Evolutionary conservation across 2,329 filamentous ascomycete genomes (phyloP).

Genomic region (Sclerotinia sclerotiorum): DNA sequence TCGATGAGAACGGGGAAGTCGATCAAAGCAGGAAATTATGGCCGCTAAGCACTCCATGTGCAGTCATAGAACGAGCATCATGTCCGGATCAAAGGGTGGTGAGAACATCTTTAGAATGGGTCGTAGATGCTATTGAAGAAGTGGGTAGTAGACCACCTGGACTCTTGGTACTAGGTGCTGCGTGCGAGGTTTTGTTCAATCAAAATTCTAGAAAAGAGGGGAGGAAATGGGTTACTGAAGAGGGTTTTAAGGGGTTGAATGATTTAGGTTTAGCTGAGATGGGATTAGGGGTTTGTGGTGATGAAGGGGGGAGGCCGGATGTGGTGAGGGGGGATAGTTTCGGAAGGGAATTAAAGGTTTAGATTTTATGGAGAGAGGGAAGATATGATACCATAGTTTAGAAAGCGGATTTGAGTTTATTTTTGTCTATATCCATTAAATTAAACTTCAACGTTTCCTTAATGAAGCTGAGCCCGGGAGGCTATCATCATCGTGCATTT

Average conservation of each 20-base stretch:
- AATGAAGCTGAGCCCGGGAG: not conserved
- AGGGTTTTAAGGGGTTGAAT: constrained; percentile 78
- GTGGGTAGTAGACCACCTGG: constrained; percentile 89
- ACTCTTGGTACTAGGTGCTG: constrained; percentile 77
- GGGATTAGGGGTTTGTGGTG: constrained; percentile 29
- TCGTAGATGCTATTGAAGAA: constrained; percentile 79
- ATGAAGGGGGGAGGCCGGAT: constrained; percentile 22
- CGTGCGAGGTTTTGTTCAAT: constrained; percentile 69
- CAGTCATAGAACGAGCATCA: constrained; percentile 88
- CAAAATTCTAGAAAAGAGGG: constrained; percentile 53
- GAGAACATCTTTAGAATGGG: constrained; percentile 76
- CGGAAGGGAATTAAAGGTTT: constrained; percentile 30
- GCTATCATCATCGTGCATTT: no score
- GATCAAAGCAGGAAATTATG: constrained; percentile 53
- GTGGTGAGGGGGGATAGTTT: constrained; percentile 29
- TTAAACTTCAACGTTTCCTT: not conserved
- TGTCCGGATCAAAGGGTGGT: constrained; percentile 95
- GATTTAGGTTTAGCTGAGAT: constrained; percentile 31
- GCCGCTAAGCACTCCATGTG: constrained; percentile 79
- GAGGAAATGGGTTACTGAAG: constrained; percentile 79
- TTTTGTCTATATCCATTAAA: not conserved
- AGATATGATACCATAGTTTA: constrained; percentile 1
- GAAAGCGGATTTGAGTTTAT: not conserved
- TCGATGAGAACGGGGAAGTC: constrained; percentile 37
- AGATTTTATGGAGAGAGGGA: not conserved